These are phyloP conservation scores for Nyctanthes arbortristis DNA, from an alignment of 257 asterid genomes.

Conservation along the genomic window DNA sequence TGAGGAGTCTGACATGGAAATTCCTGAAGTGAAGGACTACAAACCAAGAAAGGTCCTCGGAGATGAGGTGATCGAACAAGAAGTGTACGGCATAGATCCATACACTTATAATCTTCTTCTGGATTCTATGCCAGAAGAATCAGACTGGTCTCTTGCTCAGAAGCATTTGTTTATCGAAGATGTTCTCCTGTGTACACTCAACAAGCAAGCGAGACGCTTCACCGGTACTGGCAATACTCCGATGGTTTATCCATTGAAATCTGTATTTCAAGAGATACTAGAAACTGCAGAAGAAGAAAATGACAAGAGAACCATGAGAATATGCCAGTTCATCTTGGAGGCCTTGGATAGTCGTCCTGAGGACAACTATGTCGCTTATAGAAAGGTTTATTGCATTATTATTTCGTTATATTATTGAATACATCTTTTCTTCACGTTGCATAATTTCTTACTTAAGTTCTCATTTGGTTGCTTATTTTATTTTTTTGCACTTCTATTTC, in stretches of 20 bases:
- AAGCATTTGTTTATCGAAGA: conserved; percentile 91
- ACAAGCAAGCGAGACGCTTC: conserved; percentile 79
- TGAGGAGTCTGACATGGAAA: conserved; percentile 99
- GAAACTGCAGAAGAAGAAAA: conserved; percentile 57
- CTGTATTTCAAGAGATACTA: conserved; percentile 79
- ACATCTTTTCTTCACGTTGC: not conserved
- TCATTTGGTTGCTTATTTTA: conserved; percentile 8
- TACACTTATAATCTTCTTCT: conserved; percentile 96
- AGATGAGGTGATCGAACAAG: conserved; percentile 95
- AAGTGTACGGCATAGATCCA: conserved; percentile 98
- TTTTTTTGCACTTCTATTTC: conserved; percentile 25
- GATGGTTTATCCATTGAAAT: conserved; percentile 76
- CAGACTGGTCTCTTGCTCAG: conserved; percentile 83
- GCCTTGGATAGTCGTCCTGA: conserved; percentile 82
- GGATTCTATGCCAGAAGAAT: conserved; percentile 96
- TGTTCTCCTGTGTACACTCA: conserved; percentile 79
- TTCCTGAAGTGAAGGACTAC: conserved; percentile 94
- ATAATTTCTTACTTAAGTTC: not conserved
- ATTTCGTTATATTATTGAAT: conserved; percentile 4
- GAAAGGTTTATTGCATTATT: conserved; percentile 64
- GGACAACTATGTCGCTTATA: conserved; percentile 92
- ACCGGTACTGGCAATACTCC: conserved; percentile 93
- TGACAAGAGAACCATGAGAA: conserved; percentile 60
- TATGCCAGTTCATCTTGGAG: conserved; percentile 75
- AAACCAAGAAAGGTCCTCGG: conserved; percentile 89